Percentiles rank a stretch among this genome's conserved stretches.
Evolutionary conservation across 108 stramenopile species (phyloP).

Genomic region (Skeletonema tropicum): DNA sequence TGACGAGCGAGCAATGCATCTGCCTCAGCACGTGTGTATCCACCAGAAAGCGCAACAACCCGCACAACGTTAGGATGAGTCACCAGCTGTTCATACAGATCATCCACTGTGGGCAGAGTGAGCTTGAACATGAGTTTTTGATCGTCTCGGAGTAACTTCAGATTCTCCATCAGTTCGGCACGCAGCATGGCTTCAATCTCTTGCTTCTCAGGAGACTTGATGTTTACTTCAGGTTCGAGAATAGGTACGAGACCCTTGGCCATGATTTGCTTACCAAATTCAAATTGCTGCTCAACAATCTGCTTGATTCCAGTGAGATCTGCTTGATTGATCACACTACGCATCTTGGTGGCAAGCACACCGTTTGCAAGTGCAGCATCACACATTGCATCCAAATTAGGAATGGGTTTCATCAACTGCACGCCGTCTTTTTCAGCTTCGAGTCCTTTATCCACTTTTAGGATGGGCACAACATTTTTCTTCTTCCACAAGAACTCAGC

Average conservation of each 20-base stretch:
- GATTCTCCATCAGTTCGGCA: slow-evolving; percentile 54
- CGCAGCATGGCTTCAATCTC: slow-evolving; percentile 68
- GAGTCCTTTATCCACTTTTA: slow-evolving; percentile 82
- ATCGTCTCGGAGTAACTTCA: slow-evolving; percentile 54
- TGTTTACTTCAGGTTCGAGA: slow-evolving; percentile 84
- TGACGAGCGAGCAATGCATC: slow-evolving; percentile 57
- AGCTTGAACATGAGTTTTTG: slow-evolving; percentile 76
- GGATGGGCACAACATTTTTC: slow-evolving; percentile 73
- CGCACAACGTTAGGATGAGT: slow-evolving; percentile 71
- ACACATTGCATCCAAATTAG: slow-evolving; percentile 57
- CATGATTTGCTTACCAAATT: slow-evolving; percentile 70
- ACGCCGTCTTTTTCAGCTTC: slow-evolving; percentile 68
- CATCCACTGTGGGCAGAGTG: slow-evolving; percentile 61
- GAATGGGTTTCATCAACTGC: slow-evolving; percentile 84
- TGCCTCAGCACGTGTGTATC: slow-evolving; percentile 72
- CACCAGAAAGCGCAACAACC: slow-evolving; percentile 81
- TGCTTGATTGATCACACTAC: slow-evolving; percentile 65
- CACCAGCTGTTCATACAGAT: slow-evolving; percentile 69
- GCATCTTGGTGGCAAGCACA: slow-evolving; percentile 86
- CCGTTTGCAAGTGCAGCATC: slow-evolving; percentile 56
- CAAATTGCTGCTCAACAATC: slow-evolving; percentile 84
- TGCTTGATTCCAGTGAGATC: slow-evolving; percentile 72
- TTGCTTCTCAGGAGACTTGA: slow-evolving; percentile 63
- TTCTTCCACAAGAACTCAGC: slow-evolving; percentile 74
- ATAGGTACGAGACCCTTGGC: slow-evolving; percentile 72